Base-by-base conservation (phyloP, 148 eudicot genomes). In the Rhododendron williamsianum region DNA sequence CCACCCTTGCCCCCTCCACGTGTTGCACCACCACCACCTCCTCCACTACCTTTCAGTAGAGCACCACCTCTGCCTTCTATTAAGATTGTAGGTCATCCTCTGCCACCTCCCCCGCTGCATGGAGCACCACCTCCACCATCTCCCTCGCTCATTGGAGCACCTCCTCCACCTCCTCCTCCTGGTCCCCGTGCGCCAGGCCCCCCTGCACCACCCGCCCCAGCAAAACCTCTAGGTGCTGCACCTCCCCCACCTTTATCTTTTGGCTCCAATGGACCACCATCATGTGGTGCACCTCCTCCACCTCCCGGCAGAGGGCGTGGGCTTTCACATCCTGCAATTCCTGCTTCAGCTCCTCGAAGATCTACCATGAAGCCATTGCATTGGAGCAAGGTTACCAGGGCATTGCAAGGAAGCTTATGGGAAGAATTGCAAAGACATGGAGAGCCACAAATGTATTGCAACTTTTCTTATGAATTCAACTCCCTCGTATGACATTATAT, bases 311-410 rank as follows among this genome's bases (percentile, higher is more conserved):
- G 92, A 90, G 98, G 97, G n/a, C 97, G 94, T 82, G 99, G 99
- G 80, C 87, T 94, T 84, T 67, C 95, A 83, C 93, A 95, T 51
- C 87, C 94, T 48, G 87, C 83, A 76, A 87, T 25, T 2, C 85
- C 86, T 48, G 88, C 91, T 49, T 23, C 92, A 85, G 92, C 91
- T 51, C 85, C 91, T 78, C 89, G 90, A 83, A 96, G 90, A 88
- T 90, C 98, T 88, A 87, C 92, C 56, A 87, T 94, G 74, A 97
- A 97, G 87, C 97, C 99, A 18, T 87, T 94, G 84, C 99, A 96
- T 81, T 97, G 99, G 99, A 94, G 94, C 93, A 97, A 97, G 93
- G 98, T 97, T 30, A 91, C 98, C 76, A 94, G 99, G 89, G 98
- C 85, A 82, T 67, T 97, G 84, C 95, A 95, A 86, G 99, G 99